These are phyloP conservation scores for Blechomonas ayalai DNA, from an alignment of 208 protist species.

Conservation along the genomic window DNA sequence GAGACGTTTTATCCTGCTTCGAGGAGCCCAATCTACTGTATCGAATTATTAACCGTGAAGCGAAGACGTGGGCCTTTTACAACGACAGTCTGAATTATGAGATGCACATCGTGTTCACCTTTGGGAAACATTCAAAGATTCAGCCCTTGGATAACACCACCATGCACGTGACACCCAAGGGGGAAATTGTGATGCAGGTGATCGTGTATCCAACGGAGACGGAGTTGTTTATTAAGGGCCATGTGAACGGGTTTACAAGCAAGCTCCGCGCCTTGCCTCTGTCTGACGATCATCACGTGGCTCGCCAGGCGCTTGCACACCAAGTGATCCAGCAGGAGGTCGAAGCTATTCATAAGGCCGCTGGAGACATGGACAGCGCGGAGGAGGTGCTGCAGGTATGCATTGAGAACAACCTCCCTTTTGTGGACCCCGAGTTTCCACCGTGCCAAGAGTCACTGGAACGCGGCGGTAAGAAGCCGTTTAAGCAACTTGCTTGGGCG, in stretches of 20 bases:
- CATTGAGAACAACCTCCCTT: constrained; percentile 41
- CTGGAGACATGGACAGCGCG: constrained; percentile 23
- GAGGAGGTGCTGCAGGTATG: constrained; percentile 51
- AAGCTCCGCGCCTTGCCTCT: constrained; percentile 42
- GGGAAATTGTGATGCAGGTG: constrained; percentile 32
- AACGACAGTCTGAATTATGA: constrained; percentile 68
- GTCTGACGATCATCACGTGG: constrained; percentile 40
- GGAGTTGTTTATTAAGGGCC: constrained; percentile 63
- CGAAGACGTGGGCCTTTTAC: constrained; percentile 76
- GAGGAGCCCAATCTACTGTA: constrained; percentile 73
- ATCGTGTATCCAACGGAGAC: constrained; percentile 73
- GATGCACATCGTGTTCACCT: constrained; percentile 65
- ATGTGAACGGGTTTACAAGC: constrained; percentile 46
- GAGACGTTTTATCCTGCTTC: constrained; percentile 67
- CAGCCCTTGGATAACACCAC: constrained; percentile 45
- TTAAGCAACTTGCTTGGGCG: constrained; percentile 56
- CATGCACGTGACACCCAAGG: constrained; percentile 21
- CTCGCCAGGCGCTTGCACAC: constrained; percentile 20
- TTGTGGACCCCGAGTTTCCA: constrained; percentile 71
- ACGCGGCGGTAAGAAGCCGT: constrained; percentile 33
- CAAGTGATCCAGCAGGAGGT: constrained; percentile 27
- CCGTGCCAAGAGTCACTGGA: constrained; percentile 51
- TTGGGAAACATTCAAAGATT: constrained; percentile 56
- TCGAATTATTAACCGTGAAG: constrained; percentile 50
- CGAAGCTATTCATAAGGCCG: constrained; percentile 26